Evolutionary conservation across 2,329 filamentous ascomycete genomes (phyloP).

Genomic region (Fusarium ramigenum): DNA sequence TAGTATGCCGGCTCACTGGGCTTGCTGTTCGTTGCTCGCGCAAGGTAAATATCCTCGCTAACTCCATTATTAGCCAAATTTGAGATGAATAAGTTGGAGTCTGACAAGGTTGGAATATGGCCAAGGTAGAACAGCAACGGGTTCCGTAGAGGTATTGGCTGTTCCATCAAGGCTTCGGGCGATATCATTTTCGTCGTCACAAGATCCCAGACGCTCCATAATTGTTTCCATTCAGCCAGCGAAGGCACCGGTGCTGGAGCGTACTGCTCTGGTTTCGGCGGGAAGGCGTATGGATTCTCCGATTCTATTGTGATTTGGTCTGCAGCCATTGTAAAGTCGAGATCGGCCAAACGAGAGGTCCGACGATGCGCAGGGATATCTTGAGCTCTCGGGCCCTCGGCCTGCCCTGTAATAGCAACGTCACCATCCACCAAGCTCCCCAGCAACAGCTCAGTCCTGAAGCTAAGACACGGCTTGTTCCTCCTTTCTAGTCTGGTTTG

Average conservation of each 20-base stretch:
- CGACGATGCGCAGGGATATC: too few species aligned
- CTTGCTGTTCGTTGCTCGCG: not conserved
- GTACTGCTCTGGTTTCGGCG: constrained; percentile 4
- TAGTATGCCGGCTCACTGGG: constrained; percentile 10
- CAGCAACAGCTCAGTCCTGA: not conserved
- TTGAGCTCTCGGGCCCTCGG: not conserved
- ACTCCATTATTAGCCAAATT: not conserved
- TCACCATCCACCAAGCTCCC: not conserved
- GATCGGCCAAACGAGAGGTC: fast-evolving
- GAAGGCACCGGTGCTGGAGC: constrained; percentile 22
- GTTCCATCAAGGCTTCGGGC: constrained; percentile 14
- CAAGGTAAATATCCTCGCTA: constrained; percentile 24
- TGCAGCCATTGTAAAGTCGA: fast-evolving
- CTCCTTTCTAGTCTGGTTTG: not conserved
- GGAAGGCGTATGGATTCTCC: constrained; percentile 10
- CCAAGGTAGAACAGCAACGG: constrained; percentile 23
- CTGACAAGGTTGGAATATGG: constrained; percentile 32
- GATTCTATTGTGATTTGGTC: not conserved
- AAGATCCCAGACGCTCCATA: constrained; percentile 31
- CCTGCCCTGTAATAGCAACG: not conserved
- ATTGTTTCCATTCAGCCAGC: constrained; percentile 20
- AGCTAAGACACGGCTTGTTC: not conserved
- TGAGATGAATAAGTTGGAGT: fast-evolving
- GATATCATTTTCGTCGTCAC: constrained; percentile 19
- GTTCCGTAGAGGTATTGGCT: constrained; percentile 26